Base-by-base conservation (phyloP, 2,329 filamentous ascomycete species). In the Zymoseptoria tritici region DNA sequence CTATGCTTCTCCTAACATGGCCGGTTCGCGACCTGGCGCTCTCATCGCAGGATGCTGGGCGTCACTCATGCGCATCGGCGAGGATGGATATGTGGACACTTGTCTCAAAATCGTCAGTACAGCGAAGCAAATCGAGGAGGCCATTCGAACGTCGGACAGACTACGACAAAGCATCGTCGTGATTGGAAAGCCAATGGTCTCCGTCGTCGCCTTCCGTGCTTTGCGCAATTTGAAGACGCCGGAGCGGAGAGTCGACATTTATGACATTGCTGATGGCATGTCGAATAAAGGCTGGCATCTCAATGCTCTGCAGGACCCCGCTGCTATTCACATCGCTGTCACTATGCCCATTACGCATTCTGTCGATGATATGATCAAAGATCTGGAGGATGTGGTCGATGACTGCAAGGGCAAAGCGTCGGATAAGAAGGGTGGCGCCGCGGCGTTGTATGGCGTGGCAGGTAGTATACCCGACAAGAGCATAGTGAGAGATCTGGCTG, bases 21-120 rank as follows among this genome's bases (percentile, higher is more conserved):
- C 94, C 0, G 94, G 94, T 5, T 96, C 90, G 1, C 86, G 94
- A 0, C 93, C 94, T 0, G 94, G 94, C 53, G 92, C 94, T 1
- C 81, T 99, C 58, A 99, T 99, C 66, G 94, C 94, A 1, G 93
- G 90, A 54, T 96, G 92, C 80, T 99, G 95, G 94, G 87, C 92
- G 1, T 91, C 86, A 74, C 80, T 99, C 71, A 92, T 99, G 87
- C 85, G 81, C 56, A 84, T 95, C 29, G 94, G 94, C 63, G 90
- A 96, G 75, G 79, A 83, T 26, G 94, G 94, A 4, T 99, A 99
- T 76, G 82, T 96, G 26, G 85, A 90, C 62, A 86, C 91, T 6
- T 97, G 92, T 75, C 85, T 87, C 71, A 85, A 89, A 72, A 97
- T 99, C 67, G 90, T 99, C 5, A 90, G 90, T 62, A 84, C 90